Conservation (phyloP, 2,329 filamentous ascomycete genomes). For the Aurifilum marmelostoma region DNA sequence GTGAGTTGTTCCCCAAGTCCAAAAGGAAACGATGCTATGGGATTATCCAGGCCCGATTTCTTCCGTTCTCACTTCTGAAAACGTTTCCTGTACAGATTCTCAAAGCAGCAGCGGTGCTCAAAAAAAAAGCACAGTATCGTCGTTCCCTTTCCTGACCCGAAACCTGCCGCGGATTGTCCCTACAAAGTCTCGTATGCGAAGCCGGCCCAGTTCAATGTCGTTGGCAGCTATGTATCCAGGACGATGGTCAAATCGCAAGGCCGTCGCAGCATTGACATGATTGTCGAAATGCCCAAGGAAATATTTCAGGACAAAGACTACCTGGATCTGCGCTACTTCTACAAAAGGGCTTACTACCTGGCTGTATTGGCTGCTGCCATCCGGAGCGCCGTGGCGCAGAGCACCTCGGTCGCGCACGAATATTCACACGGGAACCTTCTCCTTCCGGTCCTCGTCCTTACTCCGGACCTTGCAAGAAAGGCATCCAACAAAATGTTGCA, state of each 20-base stretch:
- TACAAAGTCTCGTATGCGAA: conserved; percentile 81
- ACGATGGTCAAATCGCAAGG: conserved; percentile 70
- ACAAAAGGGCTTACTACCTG: conserved; percentile 90
- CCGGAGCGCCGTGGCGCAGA: conserved; percentile 56
- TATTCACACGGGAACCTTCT: conserved; percentile 74
- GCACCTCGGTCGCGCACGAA: conserved; percentile 65
- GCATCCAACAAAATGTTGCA: conserved; percentile 9
- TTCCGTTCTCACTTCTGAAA: neutral
- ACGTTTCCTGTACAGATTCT: conserved; percentile 55
- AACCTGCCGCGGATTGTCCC: conserved; percentile 72
- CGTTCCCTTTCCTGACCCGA: conserved; percentile 86
- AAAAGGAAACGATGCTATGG: neutral
- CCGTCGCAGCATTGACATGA: conserved; percentile 72
- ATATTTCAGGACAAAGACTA: conserved; percentile 96
- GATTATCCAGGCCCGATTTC: neutral
- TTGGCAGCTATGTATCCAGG: conserved; percentile 82
- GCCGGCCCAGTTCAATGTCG: conserved; percentile 80
- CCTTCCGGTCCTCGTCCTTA: conserved; percentile 66
- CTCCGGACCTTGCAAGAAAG: conserved; percentile 33
- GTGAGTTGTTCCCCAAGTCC: conserved; percentile 45
- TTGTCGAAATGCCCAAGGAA: conserved; percentile 78
- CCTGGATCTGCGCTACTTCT: conserved; percentile 89
- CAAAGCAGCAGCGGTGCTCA: conserved; percentile 69
- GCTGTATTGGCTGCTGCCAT: conserved; percentile 77
- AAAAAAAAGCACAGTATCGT: conserved; percentile 68